Evolutionary conservation across 257 asterid genomes (phyloP).

Genomic region (Euphrasia confusa): DNA sequence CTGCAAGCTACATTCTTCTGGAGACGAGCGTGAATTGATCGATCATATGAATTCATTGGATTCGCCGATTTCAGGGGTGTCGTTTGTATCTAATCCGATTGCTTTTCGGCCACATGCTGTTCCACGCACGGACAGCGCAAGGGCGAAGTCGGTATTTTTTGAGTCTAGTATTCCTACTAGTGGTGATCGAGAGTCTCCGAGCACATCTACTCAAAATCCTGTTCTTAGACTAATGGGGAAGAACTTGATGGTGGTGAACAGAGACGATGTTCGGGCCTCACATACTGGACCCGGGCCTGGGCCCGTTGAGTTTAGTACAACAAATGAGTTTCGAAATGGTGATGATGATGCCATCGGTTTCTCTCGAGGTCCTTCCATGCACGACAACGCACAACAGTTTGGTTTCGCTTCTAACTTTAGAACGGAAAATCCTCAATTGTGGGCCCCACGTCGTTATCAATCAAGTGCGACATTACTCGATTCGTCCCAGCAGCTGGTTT

Average conservation of each 20-base stretch:
- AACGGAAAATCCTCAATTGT: neutral
- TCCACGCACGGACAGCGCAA: neutral
- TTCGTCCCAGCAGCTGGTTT: no score
- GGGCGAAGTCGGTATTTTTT: constrained; percentile 17
- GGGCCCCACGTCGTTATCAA: constrained; percentile 18
- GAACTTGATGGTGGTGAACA: constrained; percentile 58
- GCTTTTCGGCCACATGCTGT: constrained; percentile 35
- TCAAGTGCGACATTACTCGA: constrained; percentile 20
- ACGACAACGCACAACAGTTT: constrained; percentile 13
- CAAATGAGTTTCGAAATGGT: constrained; percentile 22
- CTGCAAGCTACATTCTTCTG: constrained; percentile 55
- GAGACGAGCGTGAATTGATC: constrained; percentile 45
- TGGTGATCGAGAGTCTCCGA: constrained; percentile 24
- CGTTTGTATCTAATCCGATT: constrained; percentile 38
- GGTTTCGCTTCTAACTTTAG: constrained; percentile 23
- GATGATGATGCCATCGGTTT: neutral
- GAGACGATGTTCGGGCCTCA: constrained; percentile 32
- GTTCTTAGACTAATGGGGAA: constrained; percentile 79
- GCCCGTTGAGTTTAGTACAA: constrained; percentile 19
- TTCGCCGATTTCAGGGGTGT: constrained; percentile 51
- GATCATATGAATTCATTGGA: constrained; percentile 47
- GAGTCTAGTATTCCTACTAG: no score
- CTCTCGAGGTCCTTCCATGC: constrained; percentile 23
- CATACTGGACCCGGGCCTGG: constrained; percentile 12
- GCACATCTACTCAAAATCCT: constrained; percentile 44